Percentiles rank a stretch among this genome's conserved stretches.
Evolutionary conservation across 2,329 filamentous ascomycete species (phyloP).

Genomic region (Ophiocordyceps camponoti-floridani): DNA sequence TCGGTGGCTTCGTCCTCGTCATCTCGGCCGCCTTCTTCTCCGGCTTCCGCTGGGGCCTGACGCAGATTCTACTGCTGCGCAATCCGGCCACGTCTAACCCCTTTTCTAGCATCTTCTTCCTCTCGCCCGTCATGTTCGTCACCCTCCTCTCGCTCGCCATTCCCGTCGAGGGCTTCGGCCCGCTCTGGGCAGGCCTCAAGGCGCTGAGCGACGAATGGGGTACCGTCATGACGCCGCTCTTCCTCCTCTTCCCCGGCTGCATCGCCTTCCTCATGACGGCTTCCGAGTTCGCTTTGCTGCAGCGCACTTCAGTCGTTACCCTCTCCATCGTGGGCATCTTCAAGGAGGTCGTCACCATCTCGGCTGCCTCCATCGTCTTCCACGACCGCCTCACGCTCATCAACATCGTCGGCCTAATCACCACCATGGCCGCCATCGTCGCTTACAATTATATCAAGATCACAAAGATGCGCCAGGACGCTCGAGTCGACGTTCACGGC

Average conservation of each 20-base stretch:
- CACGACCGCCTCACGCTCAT: constrained; percentile 72
- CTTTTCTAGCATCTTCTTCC: constrained; percentile 91
- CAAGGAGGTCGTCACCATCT: constrained; percentile 95
- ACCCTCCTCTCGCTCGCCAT: constrained; percentile 66
- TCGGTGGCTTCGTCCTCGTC: constrained; percentile 75
- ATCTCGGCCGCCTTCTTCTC: constrained; percentile 91
- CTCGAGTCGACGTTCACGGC: constrained; percentile 32
- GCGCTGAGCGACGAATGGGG: constrained; percentile 52
- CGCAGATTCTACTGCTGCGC: constrained; percentile 82
- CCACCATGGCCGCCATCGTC: constrained; percentile 73
- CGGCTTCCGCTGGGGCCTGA: constrained; percentile 96
- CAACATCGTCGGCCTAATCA: constrained; percentile 73
- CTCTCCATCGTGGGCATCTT: constrained; percentile 95
- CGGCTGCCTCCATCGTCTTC: constrained; percentile 73
- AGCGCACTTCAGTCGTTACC: constrained; percentile 90
- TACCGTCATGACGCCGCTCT: constrained; percentile 41
- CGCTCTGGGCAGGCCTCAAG: constrained; percentile 47
- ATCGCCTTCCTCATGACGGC: constrained; percentile 95
- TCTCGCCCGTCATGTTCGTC: constrained; percentile 93
- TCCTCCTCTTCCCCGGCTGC: constrained; percentile 75
- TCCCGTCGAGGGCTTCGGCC: constrained; percentile 62
- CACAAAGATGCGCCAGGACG: constrained; percentile 67
- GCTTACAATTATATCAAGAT: constrained; percentile 95
- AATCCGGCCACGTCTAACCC: constrained; percentile 93
- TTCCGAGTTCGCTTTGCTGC: constrained; percentile 84